A percentile compares a stretch with the other conserved stretches of the same genome.
These are phyloP conservation scores for Euryodendron excelsum DNA, from an alignment of 148 eudicot species.

Conservation along the genomic window DNA sequence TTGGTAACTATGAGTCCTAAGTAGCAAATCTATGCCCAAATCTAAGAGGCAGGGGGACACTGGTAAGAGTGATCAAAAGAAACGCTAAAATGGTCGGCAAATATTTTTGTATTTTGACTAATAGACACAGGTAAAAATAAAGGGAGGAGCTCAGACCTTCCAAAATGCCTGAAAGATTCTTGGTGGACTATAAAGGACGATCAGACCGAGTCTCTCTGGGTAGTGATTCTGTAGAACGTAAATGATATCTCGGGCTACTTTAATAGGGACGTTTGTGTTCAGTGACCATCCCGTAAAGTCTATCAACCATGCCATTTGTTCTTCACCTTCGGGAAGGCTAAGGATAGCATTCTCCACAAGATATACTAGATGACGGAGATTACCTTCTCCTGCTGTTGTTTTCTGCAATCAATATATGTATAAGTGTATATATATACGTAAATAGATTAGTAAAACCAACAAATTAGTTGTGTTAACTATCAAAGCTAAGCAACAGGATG, in stretches of 20 bases:
- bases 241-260: slow-evolving; percentile 66
- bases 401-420: slow-evolving; percentile 47
- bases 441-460: not conserved
- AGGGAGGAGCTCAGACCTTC: slow-evolving; percentile 41
- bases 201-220: slow-evolving; percentile 80
- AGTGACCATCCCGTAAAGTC: slow-evolving; percentile 77
- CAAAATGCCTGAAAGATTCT: slow-evolving; percentile 71
- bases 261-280: slow-evolving; percentile 53
- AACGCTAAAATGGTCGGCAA: not conserved
- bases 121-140: not conserved
- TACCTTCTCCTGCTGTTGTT: slow-evolving; percentile 59
- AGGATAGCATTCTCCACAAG: slow-evolving; percentile 79
- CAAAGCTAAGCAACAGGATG: not conserved
- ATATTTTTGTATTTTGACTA: not conserved
- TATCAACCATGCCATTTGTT: slow-evolving; percentile 85
- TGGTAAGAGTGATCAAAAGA: too few species aligned
- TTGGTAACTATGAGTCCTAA: too few species aligned
- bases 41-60: too few species aligned
- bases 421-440: too few species aligned
- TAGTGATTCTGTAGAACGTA: slow-evolving; percentile 79
- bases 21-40: too few species aligned
- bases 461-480: not conserved
- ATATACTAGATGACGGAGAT: slow-evolving; percentile 73
- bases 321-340: slow-evolving; percentile 79
- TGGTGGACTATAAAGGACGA: slow-evolving; percentile 79